phyloP scores from a whole-genome alignment of 202 grass and related monocot genomes.

The Hordeum pubiflorum region DNA sequence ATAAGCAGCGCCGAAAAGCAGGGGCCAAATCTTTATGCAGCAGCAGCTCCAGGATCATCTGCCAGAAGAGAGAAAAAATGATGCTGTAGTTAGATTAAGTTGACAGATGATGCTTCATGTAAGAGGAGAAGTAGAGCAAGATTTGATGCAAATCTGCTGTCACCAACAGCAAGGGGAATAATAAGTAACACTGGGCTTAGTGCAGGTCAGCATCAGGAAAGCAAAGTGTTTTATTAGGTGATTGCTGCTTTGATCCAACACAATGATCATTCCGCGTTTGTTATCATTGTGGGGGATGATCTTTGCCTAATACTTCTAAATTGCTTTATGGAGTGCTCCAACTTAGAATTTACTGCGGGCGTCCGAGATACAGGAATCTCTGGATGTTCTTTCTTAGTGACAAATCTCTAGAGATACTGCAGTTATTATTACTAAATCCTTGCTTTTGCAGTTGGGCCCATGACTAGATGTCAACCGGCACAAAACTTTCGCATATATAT shows the following conservation, averaged over 20 bases:
- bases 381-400: neutral
- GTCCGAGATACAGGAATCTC: neutral
- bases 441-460: neutral
- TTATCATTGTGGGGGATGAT: constrained; percentile 16
- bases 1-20: constrained; percentile 24
- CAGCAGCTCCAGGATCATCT: constrained; percentile 24
- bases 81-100: constrained; percentile 5
- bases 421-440: neutral
- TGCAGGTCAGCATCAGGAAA: constrained; percentile 42
- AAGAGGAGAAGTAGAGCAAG: constrained; percentile 17
- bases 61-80: neutral
- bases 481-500: neutral
- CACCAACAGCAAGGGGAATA: constrained; percentile 19
- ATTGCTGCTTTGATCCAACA: constrained; percentile 36
- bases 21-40: constrained; percentile 36
- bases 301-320: neutral
- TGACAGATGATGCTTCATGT: constrained; percentile 8
- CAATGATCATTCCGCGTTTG: constrained; percentile 29
- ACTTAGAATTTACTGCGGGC: neutral
- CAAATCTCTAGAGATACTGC: constrained; percentile 5
- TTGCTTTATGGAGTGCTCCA: neutral
- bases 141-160: constrained; percentile 39
- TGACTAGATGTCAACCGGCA: constrained; percentile 15
- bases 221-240: constrained; percentile 17
- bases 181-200: constrained; percentile 19